Base-by-base conservation (phyloP, 2,329 filamentous ascomycete genomes). In the Metarhizium guizhouense region DNA sequence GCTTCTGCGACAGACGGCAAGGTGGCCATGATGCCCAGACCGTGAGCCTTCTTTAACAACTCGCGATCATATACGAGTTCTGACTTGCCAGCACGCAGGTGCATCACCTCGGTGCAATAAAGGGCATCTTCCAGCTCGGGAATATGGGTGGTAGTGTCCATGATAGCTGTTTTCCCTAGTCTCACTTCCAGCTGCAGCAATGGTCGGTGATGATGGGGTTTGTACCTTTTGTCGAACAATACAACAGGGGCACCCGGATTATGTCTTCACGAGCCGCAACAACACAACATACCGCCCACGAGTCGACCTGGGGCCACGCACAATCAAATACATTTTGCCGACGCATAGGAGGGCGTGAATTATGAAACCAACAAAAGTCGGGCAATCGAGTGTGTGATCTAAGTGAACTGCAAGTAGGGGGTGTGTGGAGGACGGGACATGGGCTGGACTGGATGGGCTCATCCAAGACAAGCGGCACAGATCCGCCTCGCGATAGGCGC, bases 61-160 rank as follows among this genome's bases (percentile, higher is more conserved):
- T 71, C 65, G 16, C 67, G 63, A 47, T 78, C 74, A 25, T 75
- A 56, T 42, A 72, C 67, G 7, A 63, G 64, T 60, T 78, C 76
- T 8, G 70, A 70, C 43, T 64, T 62, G 56, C 64, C 67, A 29
- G 58, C 53, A 18, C 66, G 54, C 13, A 71, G 59, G 34, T 63
- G 65, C 32, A 79, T 64, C 7, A 79, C 76, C 30, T 73, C 64
- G 54, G 63, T 60, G 52, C 68, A 60, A 57, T 75, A 78, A 34
- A 68, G 68, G 54, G 61, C 63, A 47, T 76, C 72, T 62, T 64
- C 65, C 48, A 76, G 67, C 57, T 77, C 74, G 55, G 72, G 67
- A n/a, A 67, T 56, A 16, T 54, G 54, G n/a, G 34, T 5, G 10
- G 16, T 7, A 34, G 51, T 53, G 34, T 59, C 56, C 56, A 59